Percentiles rank a stretch among this genome's conserved stretches.
Conservation (phyloP, 2,329 filamentous ascomycete species). For the Hymenoscyphus linearis region DNA sequence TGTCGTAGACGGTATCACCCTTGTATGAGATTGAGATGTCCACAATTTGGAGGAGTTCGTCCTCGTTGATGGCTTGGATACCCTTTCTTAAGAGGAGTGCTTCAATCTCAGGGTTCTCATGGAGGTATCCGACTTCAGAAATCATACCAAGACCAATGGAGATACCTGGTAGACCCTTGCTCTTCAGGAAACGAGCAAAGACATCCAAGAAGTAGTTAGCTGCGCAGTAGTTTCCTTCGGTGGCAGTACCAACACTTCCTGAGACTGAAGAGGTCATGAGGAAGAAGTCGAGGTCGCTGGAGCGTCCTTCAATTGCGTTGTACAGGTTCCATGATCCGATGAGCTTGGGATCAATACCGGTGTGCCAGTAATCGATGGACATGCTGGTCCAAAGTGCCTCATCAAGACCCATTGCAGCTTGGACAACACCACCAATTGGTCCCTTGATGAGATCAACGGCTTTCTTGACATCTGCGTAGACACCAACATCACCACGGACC, state of each 20-base stretch:
- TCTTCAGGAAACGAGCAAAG: conserved; percentile 9
- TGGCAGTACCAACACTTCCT: neutral
- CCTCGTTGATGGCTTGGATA: conserved; percentile 31
- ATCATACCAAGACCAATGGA: conserved; percentile 15
- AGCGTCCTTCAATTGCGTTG: conserved; percentile 6
- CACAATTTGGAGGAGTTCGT: conserved; percentile 12
- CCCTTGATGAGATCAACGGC: neutral
- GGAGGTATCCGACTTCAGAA: conserved; percentile 26
- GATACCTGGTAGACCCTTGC: conserved; percentile 5
- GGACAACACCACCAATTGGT: conserved; percentile 7
- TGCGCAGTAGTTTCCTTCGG: conserved; percentile 28
- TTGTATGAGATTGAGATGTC: conserved; percentile 5
- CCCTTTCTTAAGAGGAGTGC: conserved; percentile 33
- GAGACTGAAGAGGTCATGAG: conserved; percentile 18
- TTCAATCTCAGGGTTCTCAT: conserved; percentile 35
- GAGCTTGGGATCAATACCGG: conserved; percentile 3
- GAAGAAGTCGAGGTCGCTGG: conserved; percentile 35
- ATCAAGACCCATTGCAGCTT: conserved; percentile 1
- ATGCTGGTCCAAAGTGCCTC: conserved; percentile 17
- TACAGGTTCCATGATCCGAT: conserved; percentile 11
- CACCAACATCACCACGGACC: conserved; percentile 17
- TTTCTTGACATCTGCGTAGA: conserved; percentile 1
- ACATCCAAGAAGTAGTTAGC: conserved; percentile 33
- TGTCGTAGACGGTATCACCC: neutral
- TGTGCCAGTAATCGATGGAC: conserved; percentile 5